These are phyloP conservation scores for Fusarium ramigenum DNA, from an alignment of 2,329 filamentous ascomycete genomes.

Conservation along the genomic window DNA sequence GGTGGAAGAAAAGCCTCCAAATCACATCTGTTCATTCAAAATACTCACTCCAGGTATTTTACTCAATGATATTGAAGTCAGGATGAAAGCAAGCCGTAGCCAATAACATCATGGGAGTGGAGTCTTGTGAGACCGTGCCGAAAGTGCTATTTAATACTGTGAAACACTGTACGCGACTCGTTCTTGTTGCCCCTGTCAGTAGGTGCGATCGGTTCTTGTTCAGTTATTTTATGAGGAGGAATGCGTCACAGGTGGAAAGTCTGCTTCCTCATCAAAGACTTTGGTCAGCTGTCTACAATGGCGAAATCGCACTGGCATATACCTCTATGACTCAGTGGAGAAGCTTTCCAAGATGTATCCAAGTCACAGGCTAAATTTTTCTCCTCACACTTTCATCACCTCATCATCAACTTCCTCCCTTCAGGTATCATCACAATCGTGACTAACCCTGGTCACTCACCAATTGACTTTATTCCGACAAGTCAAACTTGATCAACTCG, in stretches of 20 bases:
- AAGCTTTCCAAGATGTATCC: slow-evolving; percentile 23
- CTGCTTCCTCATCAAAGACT: not conserved
- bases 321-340: slow-evolving; percentile 34
- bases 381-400: slow-evolving; percentile 34
- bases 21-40: not conserved
- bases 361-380: slow-evolving; percentile 37
- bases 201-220: slow-evolving; percentile 3
- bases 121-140: not conserved
- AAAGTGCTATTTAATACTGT: not conserved
- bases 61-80: not conserved
- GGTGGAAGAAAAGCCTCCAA: not conserved
- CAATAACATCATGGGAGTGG: not conserved
- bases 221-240: not conserved
- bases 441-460: not conserved
- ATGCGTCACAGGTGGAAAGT: not conserved
- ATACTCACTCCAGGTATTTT: not conserved
- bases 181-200: slow-evolving; percentile 14
- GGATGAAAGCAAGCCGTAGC: not conserved
- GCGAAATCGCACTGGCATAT: slow-evolving; percentile 3
- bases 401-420: slow-evolving; percentile 10
- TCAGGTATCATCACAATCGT: slow-evolving; percentile 8
- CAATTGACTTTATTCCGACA: not conserved
- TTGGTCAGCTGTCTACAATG: not conserved
- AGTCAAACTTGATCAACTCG: not conserved
- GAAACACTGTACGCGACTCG: slow-evolving; percentile 6